Percentiles rank a stretch among this genome's conserved stretches.
These are phyloP conservation scores for Patellaria atrata DNA, from an alignment of 495 filamentous ascomycete genomes.

Conservation along the genomic window DNA sequence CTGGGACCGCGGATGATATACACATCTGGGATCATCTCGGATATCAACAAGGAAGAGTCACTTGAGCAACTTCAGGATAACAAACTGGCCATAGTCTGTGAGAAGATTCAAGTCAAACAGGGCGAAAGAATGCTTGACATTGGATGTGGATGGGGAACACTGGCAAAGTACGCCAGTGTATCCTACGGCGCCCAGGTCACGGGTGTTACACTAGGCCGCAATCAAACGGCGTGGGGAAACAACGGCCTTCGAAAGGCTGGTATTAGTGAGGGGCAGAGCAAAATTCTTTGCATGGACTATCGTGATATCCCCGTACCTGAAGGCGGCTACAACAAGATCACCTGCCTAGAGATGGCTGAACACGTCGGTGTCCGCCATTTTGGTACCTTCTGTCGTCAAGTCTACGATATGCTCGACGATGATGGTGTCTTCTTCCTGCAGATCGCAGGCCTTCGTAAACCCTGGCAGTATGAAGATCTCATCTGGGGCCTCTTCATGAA, in stretches of 20 bases:
- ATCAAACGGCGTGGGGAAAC: constrained; percentile 78
- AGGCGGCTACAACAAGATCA: constrained; percentile 69
- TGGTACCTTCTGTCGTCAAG: constrained; percentile 50
- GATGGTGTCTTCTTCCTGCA: constrained; percentile 76
- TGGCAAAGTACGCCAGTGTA: constrained; percentile 61
- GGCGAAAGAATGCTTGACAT: constrained; percentile 68
- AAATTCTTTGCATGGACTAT: constrained; percentile 71
- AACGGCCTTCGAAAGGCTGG: constrained; percentile 53
- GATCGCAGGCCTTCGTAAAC: constrained; percentile 65
- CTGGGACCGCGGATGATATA: constrained; percentile 85
- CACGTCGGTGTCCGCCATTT: constrained; percentile 75
- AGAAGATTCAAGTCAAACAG: constrained; percentile 61
- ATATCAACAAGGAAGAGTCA: constrained; percentile 58
- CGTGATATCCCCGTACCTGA: constrained; percentile 60
- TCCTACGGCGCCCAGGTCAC: constrained; percentile 68
- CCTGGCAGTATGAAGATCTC: constrained; percentile 81
- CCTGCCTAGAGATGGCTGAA: constrained; percentile 81
- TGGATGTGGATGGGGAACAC: constrained; percentile 78
- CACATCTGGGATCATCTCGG: constrained; percentile 68
- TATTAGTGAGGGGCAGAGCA: constrained; percentile 55
- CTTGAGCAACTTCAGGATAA: constrained; percentile 83
- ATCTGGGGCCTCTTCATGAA: constrained; percentile 87
- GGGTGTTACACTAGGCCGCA: constrained; percentile 66
- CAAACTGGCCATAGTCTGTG: constrained; percentile 73
- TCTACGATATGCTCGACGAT: constrained; percentile 75